Evolutionary conservation across 2,329 filamentous ascomycete species (phyloP), one percentile per base, ranked within the genome.

Genomic region (Stagonosporopsis rhizophila): DNA sequence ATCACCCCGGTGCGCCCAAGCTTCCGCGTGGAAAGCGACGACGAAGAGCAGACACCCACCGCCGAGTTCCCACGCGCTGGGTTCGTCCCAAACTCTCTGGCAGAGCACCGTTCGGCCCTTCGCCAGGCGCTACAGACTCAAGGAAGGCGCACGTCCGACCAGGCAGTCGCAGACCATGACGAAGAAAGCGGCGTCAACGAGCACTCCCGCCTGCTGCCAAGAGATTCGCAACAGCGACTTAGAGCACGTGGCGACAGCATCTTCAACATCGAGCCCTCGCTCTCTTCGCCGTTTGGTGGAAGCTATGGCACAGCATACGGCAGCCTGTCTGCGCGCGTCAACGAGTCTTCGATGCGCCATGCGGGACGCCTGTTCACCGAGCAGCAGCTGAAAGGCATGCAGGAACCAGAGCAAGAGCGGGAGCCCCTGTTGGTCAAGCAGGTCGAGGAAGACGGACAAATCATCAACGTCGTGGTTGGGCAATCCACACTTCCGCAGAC

Each of bases 401-500:
- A 72, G 8, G 78, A 76, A 44, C 76, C 76, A 3, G 79, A 81
- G 55, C 78, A 79, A 52, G 78, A 79, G 65, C 72, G 77, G n/a
- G 87, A 90, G 63, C 90, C 91, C 2, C 83, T 97, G 52, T 79
- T 96, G n/a, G 88, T 97, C 49, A 94, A 92, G 78, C 90, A 93
- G 75, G 85, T 96, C 12, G 90, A 96, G 72, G 90, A 95, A 62
- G 82, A 85, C 67, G 92, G 95, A 64, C 92, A 95, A 38, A 85
- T 94, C 44, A 86, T 96, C 52, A 85, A 94, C 65, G 85, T 94
- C 2, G 88, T 96, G 2, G 89, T 96, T 59, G 94, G 94, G 35
- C 92, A 96, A 78, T 96, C 92, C n/a, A 99, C 94, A 1, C 82
- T 98, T 15, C 92, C 92, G 0, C 94, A 98, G 79, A 98, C 94